phyloP scores from a whole-genome alignment of 352 stramenopile genomes.

The Phytopythium oedochilum region DNA sequence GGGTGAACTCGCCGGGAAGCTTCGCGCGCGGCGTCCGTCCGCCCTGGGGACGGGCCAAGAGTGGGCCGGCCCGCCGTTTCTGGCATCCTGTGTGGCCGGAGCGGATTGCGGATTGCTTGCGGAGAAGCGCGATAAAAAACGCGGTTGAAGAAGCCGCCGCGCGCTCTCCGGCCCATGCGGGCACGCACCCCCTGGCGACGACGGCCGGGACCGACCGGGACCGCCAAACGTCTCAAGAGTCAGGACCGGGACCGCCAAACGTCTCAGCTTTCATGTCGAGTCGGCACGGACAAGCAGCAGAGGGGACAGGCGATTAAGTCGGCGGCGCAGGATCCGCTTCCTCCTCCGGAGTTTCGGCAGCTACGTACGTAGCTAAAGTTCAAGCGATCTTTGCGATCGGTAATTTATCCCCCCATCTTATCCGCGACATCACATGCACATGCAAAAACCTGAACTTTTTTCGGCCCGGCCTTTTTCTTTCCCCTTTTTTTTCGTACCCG shows the following conservation, averaged over 20 bases:
- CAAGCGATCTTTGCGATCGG: constrained; percentile 3
- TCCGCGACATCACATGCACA: neutral
- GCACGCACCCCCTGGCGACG: too few relatives aligned
- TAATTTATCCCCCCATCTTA: constrained; percentile 1
- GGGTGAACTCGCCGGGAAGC: neutral
- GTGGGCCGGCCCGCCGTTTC: constrained; percentile 4
- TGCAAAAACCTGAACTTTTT: neutral
- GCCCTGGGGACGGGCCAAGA: neutral
- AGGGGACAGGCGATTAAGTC: constrained; percentile 1
- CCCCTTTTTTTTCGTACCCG: neutral
- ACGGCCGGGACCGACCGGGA: too few relatives aligned
- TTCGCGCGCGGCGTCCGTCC: neutral
- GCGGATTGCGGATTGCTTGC: too few relatives aligned
- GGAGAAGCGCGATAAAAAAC: too few relatives aligned
- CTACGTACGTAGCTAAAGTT: too few relatives aligned
- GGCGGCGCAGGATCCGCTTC: neutral
- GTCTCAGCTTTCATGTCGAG: too few relatives aligned
- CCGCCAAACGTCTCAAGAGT: too few relatives aligned
- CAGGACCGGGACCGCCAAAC: too few relatives aligned
- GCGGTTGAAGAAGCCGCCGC: too few relatives aligned
- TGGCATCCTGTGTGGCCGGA: neutral
- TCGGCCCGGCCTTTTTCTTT: neutral
- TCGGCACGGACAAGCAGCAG: too few relatives aligned
- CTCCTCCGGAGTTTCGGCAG: too few relatives aligned
- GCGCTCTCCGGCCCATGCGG: too few relatives aligned